Base-by-base conservation (phyloP, 164 flowering plant species). In the Sedum album region DNA sequence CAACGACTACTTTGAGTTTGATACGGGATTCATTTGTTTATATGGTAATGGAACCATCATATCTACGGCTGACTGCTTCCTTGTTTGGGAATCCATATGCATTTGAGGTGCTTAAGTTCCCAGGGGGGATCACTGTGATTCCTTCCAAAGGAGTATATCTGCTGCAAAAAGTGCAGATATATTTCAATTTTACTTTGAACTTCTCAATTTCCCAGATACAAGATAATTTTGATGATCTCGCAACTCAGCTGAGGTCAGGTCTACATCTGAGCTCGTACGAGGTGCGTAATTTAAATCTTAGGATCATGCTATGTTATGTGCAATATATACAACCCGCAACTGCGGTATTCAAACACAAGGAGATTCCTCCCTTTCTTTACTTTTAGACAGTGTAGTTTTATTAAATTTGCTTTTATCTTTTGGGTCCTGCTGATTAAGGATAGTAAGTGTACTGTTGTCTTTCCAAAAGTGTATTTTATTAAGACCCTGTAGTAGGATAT, bases 101-200 rank as follows among this genome's bases (percentile, higher is more conserved):
- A 31, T 93, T 93, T 76, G 89, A 88, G 73, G 93, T 93, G 77
- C 79, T 93, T 60, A 93, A 87, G 75, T 90, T 90, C 60, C 79
- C 70, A 0, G 95, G 88, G 53, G 96, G 98, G 73, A 87, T 93
- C 49, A 88, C 91, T 39, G 83, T 86, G 28, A 80, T 70, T 73
- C 98, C 98, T 41, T 79, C 62, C 1, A 95, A 93, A 75, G 77
- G 51, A 53, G 91, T 79, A 55, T 93, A 80, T 75, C 93, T 82
- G 72, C 76, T 93, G 75, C 98, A 93, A 77, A 82, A 81, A 69
- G 84, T 73, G 68, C 93, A 90, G 77, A 78, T 81, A 53, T 76
- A 51, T 75, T 93, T 93, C 78, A 84, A 85, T 70, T 89, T 89
- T 64, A 88, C 87, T 14, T 79, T 93, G 67, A 88, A 87, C 78